Evolutionary conservation across 768 basidiomycete species (phyloP).

Genomic region (Stropharia rugosoannulata): DNA sequence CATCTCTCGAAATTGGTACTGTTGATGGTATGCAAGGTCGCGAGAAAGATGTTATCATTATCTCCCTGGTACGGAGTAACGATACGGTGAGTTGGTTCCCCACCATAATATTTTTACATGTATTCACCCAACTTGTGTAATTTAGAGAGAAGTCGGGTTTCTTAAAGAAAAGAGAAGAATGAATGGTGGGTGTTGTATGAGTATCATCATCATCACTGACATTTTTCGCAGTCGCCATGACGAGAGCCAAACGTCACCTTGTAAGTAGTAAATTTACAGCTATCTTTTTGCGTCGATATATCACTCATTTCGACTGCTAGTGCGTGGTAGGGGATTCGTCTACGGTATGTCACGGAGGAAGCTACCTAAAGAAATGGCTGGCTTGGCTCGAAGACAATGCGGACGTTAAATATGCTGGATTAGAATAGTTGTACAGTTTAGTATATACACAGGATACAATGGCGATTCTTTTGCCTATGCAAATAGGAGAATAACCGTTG

Average conservation of each 20-base stretch:
- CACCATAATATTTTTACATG: background rate
- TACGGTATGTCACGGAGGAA: constrained; percentile 82
- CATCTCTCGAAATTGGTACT: constrained; percentile 82
- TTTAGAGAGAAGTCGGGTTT: constrained; percentile 88
- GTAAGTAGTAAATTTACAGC: constrained; percentile 41
- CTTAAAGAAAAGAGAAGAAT: constrained; percentile 88
- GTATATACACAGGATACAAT: background rate
- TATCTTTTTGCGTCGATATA: background rate
- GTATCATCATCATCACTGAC: background rate
- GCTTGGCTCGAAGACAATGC: constrained; percentile 87
- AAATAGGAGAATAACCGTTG: background rate
- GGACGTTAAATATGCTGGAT: constrained; percentile 84
- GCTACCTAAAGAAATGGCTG: constrained; percentile 88
- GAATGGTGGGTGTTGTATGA: constrained; percentile 54
- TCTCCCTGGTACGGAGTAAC: constrained; percentile 92
- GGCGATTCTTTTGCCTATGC: background rate
- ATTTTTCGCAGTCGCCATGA: constrained; percentile 74
- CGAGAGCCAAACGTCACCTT: constrained; percentile 83
- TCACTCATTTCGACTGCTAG: constrained; percentile 33
- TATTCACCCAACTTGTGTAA: background rate
- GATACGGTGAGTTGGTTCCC: constrained; percentile 51
- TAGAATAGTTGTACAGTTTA: constrained; percentile 37
- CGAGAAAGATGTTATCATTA: constrained; percentile 92
- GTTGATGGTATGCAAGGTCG: constrained; percentile 98
- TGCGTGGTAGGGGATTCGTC: constrained; percentile 94